A percentile compares a stretch with the other conserved stretches of the same genome.
These are phyloP conservation scores for Aspergillus sp. DNA, from an alignment of 2,329 filamentous ascomycete species.

Conservation along the genomic window DNA sequence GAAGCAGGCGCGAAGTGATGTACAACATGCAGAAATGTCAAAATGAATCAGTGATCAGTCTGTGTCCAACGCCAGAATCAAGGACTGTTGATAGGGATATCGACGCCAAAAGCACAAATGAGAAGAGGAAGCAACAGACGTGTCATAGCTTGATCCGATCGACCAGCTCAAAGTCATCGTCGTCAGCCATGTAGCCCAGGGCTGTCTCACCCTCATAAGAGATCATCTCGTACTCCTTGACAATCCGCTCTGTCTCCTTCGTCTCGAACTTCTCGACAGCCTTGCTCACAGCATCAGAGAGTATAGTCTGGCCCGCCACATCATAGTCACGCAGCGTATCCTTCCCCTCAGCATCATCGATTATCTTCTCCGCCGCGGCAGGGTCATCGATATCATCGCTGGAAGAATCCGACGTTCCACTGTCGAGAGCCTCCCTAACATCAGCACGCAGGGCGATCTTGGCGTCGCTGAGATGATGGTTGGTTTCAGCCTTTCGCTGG, in stretches of 20 bases:
- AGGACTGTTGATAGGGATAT: background rate
- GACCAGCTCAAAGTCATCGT: constrained; percentile 49
- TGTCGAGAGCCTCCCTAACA: constrained; percentile 36
- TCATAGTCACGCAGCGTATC: constrained; percentile 59
- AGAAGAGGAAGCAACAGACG: background rate
- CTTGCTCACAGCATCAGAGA: constrained; percentile 58
- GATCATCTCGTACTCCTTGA: constrained; percentile 63
- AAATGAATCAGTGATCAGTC: background rate
- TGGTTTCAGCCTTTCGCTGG: constrained; percentile 18
- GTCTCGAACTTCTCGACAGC: constrained; percentile 63
- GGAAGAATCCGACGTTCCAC: constrained; percentile 33
- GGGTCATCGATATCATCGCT: constrained; percentile 36
- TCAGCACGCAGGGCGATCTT: constrained; percentile 34
- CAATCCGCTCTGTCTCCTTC: constrained; percentile 61
- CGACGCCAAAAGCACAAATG: background rate
- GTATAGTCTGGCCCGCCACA: constrained; percentile 57
- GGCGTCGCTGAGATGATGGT: constrained; percentile 20
- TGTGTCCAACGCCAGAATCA: constrained; percentile 14
- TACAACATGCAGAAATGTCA: background rate
- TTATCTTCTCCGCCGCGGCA: constrained; percentile 49
- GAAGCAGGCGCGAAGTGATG: constrained; percentile 6
- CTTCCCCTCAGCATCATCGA: constrained; percentile 49
- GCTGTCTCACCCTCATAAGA: constrained; percentile 39
- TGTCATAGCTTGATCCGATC: constrained; percentile 31
- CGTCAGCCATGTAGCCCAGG: constrained; percentile 32